These are phyloP conservation scores for Trichoderma gracile DNA, from an alignment of 2,329 filamentous ascomycete genomes.

Conservation along the genomic window DNA sequence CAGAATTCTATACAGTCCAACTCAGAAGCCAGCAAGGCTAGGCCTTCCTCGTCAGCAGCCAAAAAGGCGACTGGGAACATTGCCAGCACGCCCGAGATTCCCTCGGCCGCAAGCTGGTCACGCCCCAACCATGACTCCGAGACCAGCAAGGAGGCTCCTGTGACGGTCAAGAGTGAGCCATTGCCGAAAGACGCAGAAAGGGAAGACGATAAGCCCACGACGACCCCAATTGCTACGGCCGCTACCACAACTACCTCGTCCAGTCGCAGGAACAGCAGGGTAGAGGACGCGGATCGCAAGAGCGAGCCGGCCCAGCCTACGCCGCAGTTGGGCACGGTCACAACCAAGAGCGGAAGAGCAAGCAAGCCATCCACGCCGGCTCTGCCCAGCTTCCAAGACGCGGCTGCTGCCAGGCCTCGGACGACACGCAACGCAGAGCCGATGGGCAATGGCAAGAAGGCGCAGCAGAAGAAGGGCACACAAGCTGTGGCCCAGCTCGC, in stretches of 20 bases:
- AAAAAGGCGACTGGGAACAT: constrained; percentile 61
- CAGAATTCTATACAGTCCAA: constrained; percentile 71
- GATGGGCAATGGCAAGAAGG: constrained; percentile 49
- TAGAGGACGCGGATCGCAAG: constrained; percentile 42
- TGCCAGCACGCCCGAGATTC: constrained; percentile 42
- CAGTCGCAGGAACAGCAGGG: constrained; percentile 47
- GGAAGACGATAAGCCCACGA: constrained; percentile 29
- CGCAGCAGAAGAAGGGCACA: constrained; percentile 60
- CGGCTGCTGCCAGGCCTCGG: constrained; percentile 50
- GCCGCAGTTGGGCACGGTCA: constrained; percentile 49
- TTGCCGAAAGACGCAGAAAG: constrained; percentile 37
- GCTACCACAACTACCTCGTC: constrained; percentile 34
- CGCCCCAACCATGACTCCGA: constrained; percentile 49
- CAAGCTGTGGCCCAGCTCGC: constrained; percentile 38
- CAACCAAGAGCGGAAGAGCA: constrained; percentile 65
- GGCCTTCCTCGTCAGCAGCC: constrained; percentile 61
- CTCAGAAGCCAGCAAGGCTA: constrained; percentile 53
- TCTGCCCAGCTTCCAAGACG: constrained; percentile 57
- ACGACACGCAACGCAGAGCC: constrained; percentile 51
- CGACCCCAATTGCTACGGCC: constrained; percentile 30
- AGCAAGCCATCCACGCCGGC: constrained; percentile 68
- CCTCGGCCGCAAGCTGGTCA: constrained; percentile 36
- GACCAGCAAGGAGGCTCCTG: constrained; percentile 49
- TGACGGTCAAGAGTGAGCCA: constrained; percentile 38
- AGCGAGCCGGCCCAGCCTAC: constrained; percentile 50